These are phyloP conservation scores for Ceratocystiopsis sp. DNA, from an alignment of 2,329 filamentous ascomycete species.

Conservation along the genomic window DNA sequence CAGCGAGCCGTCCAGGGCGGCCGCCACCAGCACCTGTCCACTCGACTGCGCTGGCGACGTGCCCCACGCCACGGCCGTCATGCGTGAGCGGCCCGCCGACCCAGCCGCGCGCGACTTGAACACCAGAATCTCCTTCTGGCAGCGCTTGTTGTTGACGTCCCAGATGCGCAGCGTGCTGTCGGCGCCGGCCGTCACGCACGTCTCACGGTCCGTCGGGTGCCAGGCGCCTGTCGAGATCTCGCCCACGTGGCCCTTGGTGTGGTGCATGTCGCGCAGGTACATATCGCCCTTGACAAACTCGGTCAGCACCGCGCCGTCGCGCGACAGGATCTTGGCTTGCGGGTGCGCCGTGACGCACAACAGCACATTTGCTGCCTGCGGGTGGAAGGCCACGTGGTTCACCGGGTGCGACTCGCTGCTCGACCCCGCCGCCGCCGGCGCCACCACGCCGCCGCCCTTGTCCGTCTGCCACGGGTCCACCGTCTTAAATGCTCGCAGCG, in stretches of 20 bases:
- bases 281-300: conserved; percentile 97
- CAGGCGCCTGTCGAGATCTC: conserved; percentile 81
- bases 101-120: conserved; percentile 88
- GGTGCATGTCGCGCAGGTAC: conserved; percentile 93
- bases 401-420: conserved; percentile 75
- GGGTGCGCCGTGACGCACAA: conserved; percentile 79
- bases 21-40: conserved; percentile 55
- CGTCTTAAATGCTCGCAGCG: conserved; percentile 81
- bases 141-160: conserved; percentile 83
- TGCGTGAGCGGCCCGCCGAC: conserved; percentile 75
- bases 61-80: conserved; percentile 87
- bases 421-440: conserved; percentile 38
- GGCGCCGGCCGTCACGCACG: conserved; percentile 80
- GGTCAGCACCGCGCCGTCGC: conserved; percentile 70
- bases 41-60: conserved; percentile 52
- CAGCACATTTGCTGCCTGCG: conserved; percentile 59
- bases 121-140: conserved; percentile 85
- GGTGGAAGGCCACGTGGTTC: conserved; percentile 75
- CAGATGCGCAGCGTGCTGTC: conserved; percentile 94
- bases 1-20: conserved; percentile 76
- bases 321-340: conserved; percentile 74
- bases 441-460: not conserved
- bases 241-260: conserved; percentile 91
- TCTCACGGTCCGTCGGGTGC: conserved; percentile 72
- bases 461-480: conserved; percentile 63